phyloP scores from a whole-genome alignment of 2,329 filamentous ascomycete genomes.

The Aspergillus novofumigatus region DNA sequence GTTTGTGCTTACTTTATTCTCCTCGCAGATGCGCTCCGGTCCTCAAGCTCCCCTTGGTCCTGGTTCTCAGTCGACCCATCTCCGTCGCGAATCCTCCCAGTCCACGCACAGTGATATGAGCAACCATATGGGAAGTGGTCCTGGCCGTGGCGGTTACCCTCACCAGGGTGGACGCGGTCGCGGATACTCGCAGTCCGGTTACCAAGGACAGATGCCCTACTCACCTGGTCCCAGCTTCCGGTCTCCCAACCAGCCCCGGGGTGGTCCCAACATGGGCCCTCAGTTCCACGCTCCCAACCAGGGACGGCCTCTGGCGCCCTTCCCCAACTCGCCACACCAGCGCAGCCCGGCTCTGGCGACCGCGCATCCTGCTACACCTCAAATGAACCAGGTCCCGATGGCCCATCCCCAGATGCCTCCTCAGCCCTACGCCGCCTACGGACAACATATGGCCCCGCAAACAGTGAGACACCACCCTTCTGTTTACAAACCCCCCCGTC shows the following conservation, averaged over 20 bases:
- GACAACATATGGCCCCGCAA: conserved; percentile 54
- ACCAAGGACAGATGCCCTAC: conserved; percentile 50
- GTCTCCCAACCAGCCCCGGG: conserved; percentile 48
- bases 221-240: conserved; percentile 54
- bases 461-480: conserved; percentile 53
- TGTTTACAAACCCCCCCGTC: conserved; percentile 23
- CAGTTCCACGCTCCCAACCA: conserved; percentile 47
- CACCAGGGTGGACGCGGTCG: conserved; percentile 54
- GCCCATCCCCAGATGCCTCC: conserved; percentile 61
- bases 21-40: conserved; percentile 61
- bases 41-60: conserved; percentile 59
- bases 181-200: conserved; percentile 51
- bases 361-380: conserved; percentile 65
- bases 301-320: conserved; percentile 42
- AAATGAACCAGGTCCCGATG: conserved; percentile 68
- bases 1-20: conserved; percentile 9
- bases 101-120: conserved; percentile 72
- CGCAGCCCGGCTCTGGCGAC: conserved; percentile 63
- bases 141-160: conserved; percentile 52
- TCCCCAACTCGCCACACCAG: conserved; percentile 64
- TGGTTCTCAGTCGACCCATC: conserved; percentile 67
- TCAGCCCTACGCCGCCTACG: conserved; percentile 55
- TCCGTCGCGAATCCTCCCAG: conserved; percentile 81
- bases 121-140: conserved; percentile 51
- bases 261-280: conserved; percentile 49